A percentile compares a stretch with the other conserved stretches of the same genome.
Evolutionary conservation across 768 basidiomycete genomes (phyloP).

Genomic region (Cystofilobasidium macerans): DNA sequence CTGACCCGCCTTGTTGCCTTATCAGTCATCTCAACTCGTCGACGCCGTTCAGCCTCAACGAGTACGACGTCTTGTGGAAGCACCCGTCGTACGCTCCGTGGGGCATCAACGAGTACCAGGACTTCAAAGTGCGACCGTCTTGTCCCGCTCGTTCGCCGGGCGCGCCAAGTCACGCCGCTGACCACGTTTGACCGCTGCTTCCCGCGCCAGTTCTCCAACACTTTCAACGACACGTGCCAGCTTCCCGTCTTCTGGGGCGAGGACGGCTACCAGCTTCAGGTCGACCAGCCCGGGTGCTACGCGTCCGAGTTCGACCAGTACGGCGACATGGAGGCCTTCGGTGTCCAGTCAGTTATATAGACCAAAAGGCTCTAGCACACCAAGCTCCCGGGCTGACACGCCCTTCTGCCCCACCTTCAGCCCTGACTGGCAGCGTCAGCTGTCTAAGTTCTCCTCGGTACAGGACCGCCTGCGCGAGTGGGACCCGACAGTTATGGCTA

Average conservation of each 20-base stretch:
- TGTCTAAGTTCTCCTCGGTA: constrained; percentile 89
- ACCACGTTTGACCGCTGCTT: not conserved
- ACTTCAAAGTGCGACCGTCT: constrained; percentile 46
- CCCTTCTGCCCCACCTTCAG: constrained; percentile 20
- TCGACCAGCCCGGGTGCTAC: constrained; percentile 60
- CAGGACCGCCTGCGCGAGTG: constrained; percentile 93
- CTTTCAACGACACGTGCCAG: constrained; percentile 59
- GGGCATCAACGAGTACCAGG: constrained; percentile 73
- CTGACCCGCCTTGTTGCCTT: not conserved
- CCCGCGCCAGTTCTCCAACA: constrained; percentile 20
- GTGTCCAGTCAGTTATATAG: constrained; percentile 74
- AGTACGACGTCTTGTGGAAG: constrained; percentile 67
- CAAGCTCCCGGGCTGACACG: not conserved
- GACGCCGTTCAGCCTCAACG: constrained; percentile 64
- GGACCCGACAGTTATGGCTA: constrained; percentile 65
- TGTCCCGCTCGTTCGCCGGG: not conserved
- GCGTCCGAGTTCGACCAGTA: constrained; percentile 85
- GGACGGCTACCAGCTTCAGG: constrained; percentile 52
- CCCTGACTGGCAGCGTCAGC: constrained; percentile 62
- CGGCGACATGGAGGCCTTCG: constrained; percentile 94
- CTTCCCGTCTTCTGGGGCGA: constrained; percentile 73
- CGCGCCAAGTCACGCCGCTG: not conserved
- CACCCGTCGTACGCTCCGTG: constrained; percentile 63
- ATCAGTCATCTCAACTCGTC: constrained; percentile 63
- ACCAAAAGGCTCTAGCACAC: not conserved